These are phyloP conservation scores for Brettanomyces bruxellensis DNA, from an alignment of 805 yeast genomes.

Conservation along the genomic window DNA sequence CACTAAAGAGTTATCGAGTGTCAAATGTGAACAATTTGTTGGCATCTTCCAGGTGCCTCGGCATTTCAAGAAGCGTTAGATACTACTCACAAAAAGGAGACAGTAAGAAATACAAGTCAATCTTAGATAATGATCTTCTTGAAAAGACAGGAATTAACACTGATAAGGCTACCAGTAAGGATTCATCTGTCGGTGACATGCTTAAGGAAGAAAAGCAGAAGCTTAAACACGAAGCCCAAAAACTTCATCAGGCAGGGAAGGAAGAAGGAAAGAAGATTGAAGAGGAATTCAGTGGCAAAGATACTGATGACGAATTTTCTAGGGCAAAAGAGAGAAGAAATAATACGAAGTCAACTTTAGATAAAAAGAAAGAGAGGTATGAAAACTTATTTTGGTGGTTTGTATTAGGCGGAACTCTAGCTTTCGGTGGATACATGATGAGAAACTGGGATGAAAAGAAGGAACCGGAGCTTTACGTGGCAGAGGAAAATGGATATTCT, in stretches of 20 bases:
- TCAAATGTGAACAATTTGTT: too few relatives aligned
- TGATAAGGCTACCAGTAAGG: constrained; percentile 19
- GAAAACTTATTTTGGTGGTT: constrained; percentile 67
- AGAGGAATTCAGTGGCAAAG: not conserved
- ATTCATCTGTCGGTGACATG: not conserved
- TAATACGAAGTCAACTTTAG: constrained; percentile 59
- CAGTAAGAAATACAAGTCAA: constrained; percentile 32
- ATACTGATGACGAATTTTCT: constrained; percentile 21
- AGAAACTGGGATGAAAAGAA: constrained; percentile 83
- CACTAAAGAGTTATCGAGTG: not conserved
- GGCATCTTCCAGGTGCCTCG: not conserved
- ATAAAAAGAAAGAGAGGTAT: constrained; percentile 71
- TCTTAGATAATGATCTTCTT: constrained; percentile 73
- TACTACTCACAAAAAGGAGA: constrained; percentile 15
- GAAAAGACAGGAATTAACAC: constrained; percentile 77
- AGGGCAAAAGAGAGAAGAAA: constrained; percentile 37
- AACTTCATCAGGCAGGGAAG: constrained; percentile 1
- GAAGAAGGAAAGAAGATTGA: not conserved
- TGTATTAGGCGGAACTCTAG: constrained; percentile 40
- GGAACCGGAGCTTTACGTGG: constrained; percentile 36
- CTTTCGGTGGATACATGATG: constrained; percentile 56
- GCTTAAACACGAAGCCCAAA: constrained; percentile 1
- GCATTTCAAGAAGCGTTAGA: constrained; percentile 2
- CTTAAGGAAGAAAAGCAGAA: not conserved
- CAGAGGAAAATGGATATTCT: constrained; percentile 58